These are phyloP conservation scores for Leucaena leucocephala DNA, from an alignment of 306 rosid species.

Conservation along the genomic window DNA sequence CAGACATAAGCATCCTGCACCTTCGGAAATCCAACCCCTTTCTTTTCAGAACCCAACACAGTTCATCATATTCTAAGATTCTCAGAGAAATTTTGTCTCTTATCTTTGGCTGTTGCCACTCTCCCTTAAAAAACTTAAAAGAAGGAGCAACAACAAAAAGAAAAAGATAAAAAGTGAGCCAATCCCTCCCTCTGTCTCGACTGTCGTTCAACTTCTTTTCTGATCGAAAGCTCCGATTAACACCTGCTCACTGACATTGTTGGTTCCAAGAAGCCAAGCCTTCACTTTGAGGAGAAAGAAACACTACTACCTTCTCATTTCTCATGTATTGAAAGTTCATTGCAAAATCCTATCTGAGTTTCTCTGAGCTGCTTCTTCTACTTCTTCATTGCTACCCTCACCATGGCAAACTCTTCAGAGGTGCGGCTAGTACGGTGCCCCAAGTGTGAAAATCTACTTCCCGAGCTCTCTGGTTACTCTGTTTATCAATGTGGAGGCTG, in stretches of 20 bases:
- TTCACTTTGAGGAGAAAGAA: constrained; percentile 37
- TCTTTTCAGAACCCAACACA: constrained; percentile 5
- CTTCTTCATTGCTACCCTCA: not conserved
- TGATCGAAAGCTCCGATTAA: not conserved
- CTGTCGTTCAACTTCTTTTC: constrained; percentile 16
- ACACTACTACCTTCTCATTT: not conserved
- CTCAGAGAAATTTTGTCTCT: constrained; percentile 44
- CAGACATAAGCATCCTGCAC: not conserved
- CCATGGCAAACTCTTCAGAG: constrained; percentile 69
- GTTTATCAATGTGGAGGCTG: constrained; percentile 96
- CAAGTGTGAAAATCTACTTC: constrained; percentile 91
- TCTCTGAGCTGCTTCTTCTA: not conserved
- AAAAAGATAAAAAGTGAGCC: constrained; percentile 33
- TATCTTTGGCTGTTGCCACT: constrained; percentile 40
- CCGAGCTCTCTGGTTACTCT: constrained; percentile 83
- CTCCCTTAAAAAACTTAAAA: constrained; percentile 32
- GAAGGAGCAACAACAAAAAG: constrained; percentile 32
- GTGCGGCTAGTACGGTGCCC: constrained; percentile 88
- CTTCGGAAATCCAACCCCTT: constrained; percentile 30
- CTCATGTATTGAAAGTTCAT: constrained; percentile 27
- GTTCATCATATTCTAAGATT: constrained; percentile 35
- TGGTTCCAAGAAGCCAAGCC: constrained; percentile 43
- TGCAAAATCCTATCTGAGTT: not conserved
- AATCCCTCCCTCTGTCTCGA: not conserved
- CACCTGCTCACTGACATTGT: constrained; percentile 3